Evolutionary conservation across 208 protist species (phyloP).

Genomic region (Wallacemonas sp.): DNA sequence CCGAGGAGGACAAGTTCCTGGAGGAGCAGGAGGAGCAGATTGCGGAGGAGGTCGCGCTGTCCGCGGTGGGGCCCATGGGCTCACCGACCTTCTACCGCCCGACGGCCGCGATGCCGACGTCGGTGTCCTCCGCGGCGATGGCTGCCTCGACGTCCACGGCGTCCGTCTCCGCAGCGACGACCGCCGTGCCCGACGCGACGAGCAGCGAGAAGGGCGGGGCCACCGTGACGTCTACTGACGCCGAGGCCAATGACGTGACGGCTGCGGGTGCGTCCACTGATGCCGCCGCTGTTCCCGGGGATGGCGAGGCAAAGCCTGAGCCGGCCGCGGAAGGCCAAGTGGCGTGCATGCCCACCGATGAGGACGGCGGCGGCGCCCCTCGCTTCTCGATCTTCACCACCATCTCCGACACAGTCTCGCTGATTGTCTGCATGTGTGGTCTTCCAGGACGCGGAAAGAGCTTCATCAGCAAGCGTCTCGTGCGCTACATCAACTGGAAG

Average conservation of each 20-base stretch:
- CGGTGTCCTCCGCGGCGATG: background rate
- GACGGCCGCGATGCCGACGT: background rate
- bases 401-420: slow-evolving; percentile 66
- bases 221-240: too few species aligned
- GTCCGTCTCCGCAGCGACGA: background rate
- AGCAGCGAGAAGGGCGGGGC: too few species aligned
- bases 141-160: background rate
- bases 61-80: background rate
- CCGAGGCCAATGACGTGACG: too few species aligned
- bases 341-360: background rate
- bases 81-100: background rate
- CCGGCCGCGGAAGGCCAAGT: background rate
- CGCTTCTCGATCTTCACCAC: slow-evolving; percentile 80
- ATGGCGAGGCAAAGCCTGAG: background rate
- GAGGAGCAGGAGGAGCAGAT: slow-evolving; percentile 18
- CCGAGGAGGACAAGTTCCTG: slow-evolving; percentile 13
- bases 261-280: too few species aligned
- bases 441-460: slow-evolving; percentile 90
- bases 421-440: slow-evolving; percentile 91
- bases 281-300: too few species aligned
- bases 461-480: slow-evolving; percentile 80
- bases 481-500: slow-evolving; percentile 93
- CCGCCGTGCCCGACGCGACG: too few species aligned
- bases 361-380: slow-evolving; percentile 18
- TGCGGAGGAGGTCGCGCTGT: slow-evolving; percentile 11